These are phyloP conservation scores for Mariannaea sp. DNA, from an alignment of 2,329 filamentous ascomycete species.

Conservation along the genomic window DNA sequence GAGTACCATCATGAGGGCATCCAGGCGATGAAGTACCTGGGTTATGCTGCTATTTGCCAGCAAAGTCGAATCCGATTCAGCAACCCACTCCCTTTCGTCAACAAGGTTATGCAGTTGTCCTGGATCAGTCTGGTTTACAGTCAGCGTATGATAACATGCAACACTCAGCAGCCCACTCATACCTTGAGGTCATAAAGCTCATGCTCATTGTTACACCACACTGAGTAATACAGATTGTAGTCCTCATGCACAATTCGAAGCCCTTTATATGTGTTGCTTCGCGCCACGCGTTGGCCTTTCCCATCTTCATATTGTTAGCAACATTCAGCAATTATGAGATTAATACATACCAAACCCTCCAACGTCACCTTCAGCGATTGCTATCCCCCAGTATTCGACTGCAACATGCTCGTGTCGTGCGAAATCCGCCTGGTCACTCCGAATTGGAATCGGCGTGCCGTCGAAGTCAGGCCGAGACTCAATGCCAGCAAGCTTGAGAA, in stretches of 20 bases:
- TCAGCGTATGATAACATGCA: slow-evolving; percentile 9
- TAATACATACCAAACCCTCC: slow-evolving; percentile 33
- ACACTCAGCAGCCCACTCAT: neutral
- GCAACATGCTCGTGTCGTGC: slow-evolving; percentile 59
- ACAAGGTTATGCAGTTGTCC: slow-evolving; percentile 55
- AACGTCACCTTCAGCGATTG: slow-evolving; percentile 44
- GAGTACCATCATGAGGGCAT: slow-evolving; percentile 62
- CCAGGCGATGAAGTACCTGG: slow-evolving; percentile 56
- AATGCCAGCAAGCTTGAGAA: slow-evolving; percentile 53
- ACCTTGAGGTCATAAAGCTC: slow-evolving; percentile 67
- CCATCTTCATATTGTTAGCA: slow-evolving; percentile 28
- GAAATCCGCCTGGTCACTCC: slow-evolving; percentile 23
- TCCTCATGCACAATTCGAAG: slow-evolving; percentile 57
- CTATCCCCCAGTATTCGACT: slow-evolving; percentile 61
- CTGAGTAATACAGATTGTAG: slow-evolving; percentile 68
- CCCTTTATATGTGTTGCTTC: slow-evolving; percentile 65
- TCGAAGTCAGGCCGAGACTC: slow-evolving; percentile 58
- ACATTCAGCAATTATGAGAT: neutral
- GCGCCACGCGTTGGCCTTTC: slow-evolving; percentile 18
- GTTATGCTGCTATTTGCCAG: slow-evolving; percentile 30
- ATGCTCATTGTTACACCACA: slow-evolving; percentile 71
- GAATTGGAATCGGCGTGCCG: slow-evolving; percentile 57
- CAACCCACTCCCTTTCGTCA: neutral
- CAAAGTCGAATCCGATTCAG: slow-evolving; percentile 20
- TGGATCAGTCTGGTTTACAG: slow-evolving; percentile 52